A percentile compares a stretch with the other conserved stretches of the same genome.
Evolutionary conservation across 1,284 basidiomycete species (phyloP).

Genomic region (Trametes hirsuta): DNA sequence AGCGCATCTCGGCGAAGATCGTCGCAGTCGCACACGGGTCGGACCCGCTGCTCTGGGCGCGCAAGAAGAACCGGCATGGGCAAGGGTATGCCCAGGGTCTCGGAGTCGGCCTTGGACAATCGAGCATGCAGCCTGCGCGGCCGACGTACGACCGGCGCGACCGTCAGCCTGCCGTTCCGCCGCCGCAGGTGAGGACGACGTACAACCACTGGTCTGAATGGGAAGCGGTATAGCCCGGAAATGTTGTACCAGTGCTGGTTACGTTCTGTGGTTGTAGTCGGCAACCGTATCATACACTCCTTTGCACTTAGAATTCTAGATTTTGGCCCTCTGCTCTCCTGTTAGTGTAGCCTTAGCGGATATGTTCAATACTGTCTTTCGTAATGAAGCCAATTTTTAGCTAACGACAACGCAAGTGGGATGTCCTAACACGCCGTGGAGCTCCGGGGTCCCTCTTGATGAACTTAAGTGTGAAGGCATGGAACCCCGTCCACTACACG

Average conservation of each 20-base stretch:
- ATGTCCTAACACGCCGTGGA: no score
- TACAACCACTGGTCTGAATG: conserved; percentile 24
- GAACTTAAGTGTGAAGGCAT: no score
- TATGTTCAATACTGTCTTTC: background rate
- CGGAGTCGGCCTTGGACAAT: no score
- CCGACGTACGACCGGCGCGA: conserved; percentile 17
- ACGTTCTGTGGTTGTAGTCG: background rate
- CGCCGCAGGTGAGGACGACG: conserved; percentile 19
- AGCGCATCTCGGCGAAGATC: conserved; percentile 23
- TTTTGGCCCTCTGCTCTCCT: background rate
- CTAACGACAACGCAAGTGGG: background rate
- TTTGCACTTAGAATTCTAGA: conserved; percentile 1
- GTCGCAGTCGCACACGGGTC: conserved; percentile 24
- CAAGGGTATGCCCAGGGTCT: background rate
- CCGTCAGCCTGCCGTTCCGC: background rate
- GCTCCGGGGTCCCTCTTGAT: no score
- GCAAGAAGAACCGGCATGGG: conserved; percentile 8
- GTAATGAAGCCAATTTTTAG: background rate
- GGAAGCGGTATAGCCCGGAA: conserved; percentile 7
- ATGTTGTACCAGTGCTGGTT: background rate
- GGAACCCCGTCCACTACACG: no score
- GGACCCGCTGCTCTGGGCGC: conserved; percentile 19
- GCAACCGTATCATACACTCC: background rate
- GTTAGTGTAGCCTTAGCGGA: conserved; percentile 9
- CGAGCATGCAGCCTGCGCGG: conserved; percentile 8